A percentile compares a stretch with the other conserved stretches of the same genome.
These are phyloP conservation scores for Podospora appendiculata DNA, from an alignment of 495 filamentous ascomycete species.

Conservation along the genomic window DNA sequence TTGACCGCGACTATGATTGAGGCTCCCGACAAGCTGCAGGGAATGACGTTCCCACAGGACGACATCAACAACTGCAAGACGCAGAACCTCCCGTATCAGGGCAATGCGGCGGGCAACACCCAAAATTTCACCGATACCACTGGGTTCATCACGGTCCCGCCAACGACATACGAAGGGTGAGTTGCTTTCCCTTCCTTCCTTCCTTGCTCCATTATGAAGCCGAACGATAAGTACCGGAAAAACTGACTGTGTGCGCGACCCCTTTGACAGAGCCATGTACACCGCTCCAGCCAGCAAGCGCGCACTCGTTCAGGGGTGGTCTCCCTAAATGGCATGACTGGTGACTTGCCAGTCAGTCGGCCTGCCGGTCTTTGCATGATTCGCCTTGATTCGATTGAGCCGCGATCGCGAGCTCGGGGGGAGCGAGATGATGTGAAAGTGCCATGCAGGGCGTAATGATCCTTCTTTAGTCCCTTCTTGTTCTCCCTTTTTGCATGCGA, in stretches of 20 bases:
- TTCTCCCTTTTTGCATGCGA: too few relatives aligned
- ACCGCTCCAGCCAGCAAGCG: not conserved
- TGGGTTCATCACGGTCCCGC: constrained; percentile 38
- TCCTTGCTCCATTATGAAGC: not conserved
- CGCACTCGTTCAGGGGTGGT: not conserved
- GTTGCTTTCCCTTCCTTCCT: constrained; percentile 3
- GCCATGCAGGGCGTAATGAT: too few relatives aligned
- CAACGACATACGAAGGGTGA: constrained; percentile 34
- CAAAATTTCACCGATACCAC: constrained; percentile 51
- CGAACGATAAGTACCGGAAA: too few relatives aligned
- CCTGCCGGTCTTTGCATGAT: too few relatives aligned
- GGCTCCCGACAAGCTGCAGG: constrained; percentile 52
- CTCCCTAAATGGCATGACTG: too few relatives aligned
- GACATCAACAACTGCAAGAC: constrained; percentile 52
- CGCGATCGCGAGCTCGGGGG: too few relatives aligned
- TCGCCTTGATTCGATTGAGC: too few relatives aligned
- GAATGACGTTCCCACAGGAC: constrained; percentile 52
- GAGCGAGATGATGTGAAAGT: too few relatives aligned
- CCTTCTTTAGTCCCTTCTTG: too few relatives aligned
- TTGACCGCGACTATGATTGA: constrained; percentile 67
- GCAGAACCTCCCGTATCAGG: constrained; percentile 40
- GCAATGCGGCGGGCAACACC: constrained; percentile 74
- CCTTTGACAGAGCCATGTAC: constrained; percentile 3
- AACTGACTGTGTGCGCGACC: not conserved
- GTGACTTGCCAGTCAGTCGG: too few relatives aligned